Conservation (phyloP, 2,329 filamentous ascomycete species). For the Hymenoscyphus albidus region DNA sequence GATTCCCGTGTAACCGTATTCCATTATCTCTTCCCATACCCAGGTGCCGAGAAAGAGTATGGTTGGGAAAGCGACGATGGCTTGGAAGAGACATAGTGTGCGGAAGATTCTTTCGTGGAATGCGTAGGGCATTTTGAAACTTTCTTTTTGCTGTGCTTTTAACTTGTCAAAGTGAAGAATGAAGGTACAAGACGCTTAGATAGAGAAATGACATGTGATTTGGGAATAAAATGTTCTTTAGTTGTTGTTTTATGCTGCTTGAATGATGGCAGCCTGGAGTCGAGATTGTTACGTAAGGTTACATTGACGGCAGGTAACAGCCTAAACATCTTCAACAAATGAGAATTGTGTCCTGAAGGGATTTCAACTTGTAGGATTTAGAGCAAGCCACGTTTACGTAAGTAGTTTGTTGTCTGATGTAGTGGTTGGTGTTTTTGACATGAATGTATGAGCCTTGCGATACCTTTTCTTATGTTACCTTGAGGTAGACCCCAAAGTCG, state of each 20-base stretch:
- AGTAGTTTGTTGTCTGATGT: too few relatives aligned
- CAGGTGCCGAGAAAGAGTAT: slow-evolving; percentile 14
- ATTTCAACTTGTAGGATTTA: not conserved
- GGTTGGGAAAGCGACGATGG: slow-evolving; percentile 19
- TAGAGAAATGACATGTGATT: not conserved
- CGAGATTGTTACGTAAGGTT: not conserved
- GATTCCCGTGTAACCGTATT: not conserved
- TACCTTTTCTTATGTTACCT: too few relatives aligned
- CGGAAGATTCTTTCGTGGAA: slow-evolving; percentile 22
- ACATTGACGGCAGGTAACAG: not conserved
- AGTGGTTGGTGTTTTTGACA: too few relatives aligned
- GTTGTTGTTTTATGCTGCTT: not conserved
- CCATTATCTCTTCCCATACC: slow-evolving; percentile 8
- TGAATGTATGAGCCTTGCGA: too few relatives aligned
- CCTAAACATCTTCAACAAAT: not conserved
- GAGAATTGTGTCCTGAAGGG: not conserved
- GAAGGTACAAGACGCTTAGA: too few relatives aligned
- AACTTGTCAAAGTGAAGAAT: too few relatives aligned
- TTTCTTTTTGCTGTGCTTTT: too few relatives aligned
- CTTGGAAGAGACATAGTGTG: slow-evolving; percentile 22
- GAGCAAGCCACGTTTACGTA: too few relatives aligned
- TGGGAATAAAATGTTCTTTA: too few relatives aligned
- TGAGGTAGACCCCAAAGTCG: too few relatives aligned
- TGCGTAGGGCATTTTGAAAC: slow-evolving; percentile 13
- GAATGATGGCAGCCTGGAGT: not conserved